Conservation (phyloP, 495 filamentous ascomycete genomes). For the Hypoxylon rickii region DNA sequence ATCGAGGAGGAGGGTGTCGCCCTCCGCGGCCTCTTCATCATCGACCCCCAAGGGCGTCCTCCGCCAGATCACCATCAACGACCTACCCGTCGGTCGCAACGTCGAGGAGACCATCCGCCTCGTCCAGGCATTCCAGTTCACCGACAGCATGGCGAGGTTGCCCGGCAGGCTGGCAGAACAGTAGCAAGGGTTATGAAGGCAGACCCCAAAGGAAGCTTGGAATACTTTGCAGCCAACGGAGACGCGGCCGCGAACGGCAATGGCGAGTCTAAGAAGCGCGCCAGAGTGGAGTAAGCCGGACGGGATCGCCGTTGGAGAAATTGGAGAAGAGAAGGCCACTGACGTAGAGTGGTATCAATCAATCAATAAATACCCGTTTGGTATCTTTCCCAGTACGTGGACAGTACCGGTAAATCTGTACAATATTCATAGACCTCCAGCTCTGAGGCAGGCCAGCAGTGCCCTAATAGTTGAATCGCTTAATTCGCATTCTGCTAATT, state of each 20-base stretch:
- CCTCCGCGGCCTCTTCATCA: constrained; percentile 62
- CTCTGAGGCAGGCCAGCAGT: no score
- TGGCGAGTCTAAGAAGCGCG: constrained; percentile 36
- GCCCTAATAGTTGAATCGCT: no score
- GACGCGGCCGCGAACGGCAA: constrained; percentile 26
- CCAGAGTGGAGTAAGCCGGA: constrained; percentile 24
- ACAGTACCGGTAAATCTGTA: no score
- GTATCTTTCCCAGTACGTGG: no score
- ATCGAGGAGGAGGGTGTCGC: constrained; percentile 62
- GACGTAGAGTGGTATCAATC: no score
- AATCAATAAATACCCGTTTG: no score
- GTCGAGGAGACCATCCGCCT: constrained; percentile 63
- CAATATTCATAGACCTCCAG: no score
- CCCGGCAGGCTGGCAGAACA: constrained; percentile 61
- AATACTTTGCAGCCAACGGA: constrained; percentile 45
- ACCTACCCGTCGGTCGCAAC: constrained; percentile 60
- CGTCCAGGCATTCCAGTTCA: constrained; percentile 64
- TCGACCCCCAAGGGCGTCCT: constrained; percentile 61
- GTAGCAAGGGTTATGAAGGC: constrained; percentile 58
- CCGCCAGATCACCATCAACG: constrained; percentile 64
- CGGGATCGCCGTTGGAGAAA: constrained; percentile 1
- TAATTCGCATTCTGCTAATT: no score
- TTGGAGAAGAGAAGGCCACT: constrained; percentile 14
- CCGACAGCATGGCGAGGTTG: constrained; percentile 65
- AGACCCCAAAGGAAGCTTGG: constrained; percentile 51